Base-by-base conservation (phyloP, 768 basidiomycete genomes). In the Lentinula raphanica region DNA sequence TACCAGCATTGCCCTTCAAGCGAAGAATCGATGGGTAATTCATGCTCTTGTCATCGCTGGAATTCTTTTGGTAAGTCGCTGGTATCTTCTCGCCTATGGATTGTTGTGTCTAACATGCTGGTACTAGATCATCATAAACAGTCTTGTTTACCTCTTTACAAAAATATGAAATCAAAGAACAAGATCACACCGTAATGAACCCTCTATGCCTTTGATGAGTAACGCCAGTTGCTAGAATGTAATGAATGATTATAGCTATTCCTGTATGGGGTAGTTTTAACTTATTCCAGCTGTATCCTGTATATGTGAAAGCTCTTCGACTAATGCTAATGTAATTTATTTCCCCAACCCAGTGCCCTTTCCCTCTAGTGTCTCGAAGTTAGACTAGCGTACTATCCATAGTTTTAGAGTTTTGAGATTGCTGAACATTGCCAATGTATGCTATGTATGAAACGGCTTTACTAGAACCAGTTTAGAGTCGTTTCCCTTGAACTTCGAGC, bases 1-100 rank as follows among this genome's bases (percentile, higher is more conserved):
- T 87, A 84, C 71, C 79, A 84, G 65, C 82, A 82, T 56, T 83
- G 86, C 67, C 76, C 77, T 38, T 27, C 51, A 2, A 25, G 35
- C 8, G 32, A 32, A 17, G 51, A 53, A n/a, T 36, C 51, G 3
- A 3, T 12, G 36, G 36, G 51, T 28, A 53, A 53, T 36, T 15
- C 32, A 13, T 53, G 51, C 23, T 53, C 51, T 23, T 53, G 51
- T 17, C 32, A 39, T 39, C 36, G 51, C 3, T 53, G 51, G 51
- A 53, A 53, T 36, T 39, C 36, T 36, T 39, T 48, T 15, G 46
- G 46, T 13, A 48, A 31, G 46, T 28, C 4, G 5, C 29, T 27
- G 1, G 38, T 8, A 29, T 36, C 21, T 3, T 13, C n/a, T n/a
- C n/a, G n/a, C n/a, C n/a, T n/a, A n/a, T 35, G 17, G 5, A 11